These are phyloP conservation scores for Euphorbia pulcherrima DNA, from an alignment of 345 rosid genomes.

Conservation along the genomic window DNA sequence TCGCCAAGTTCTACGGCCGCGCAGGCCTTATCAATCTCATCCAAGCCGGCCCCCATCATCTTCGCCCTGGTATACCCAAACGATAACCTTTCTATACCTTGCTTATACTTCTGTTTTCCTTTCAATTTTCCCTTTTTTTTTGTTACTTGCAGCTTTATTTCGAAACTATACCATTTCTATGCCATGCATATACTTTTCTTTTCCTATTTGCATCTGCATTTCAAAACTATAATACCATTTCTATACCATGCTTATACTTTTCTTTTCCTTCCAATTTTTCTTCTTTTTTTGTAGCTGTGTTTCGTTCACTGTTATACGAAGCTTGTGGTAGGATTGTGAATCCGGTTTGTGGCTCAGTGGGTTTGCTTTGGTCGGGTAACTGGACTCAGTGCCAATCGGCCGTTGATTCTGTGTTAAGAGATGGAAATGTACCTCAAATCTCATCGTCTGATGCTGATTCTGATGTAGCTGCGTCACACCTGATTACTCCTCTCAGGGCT, in stretches of 20 bases:
- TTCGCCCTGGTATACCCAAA: constrained; percentile 30
- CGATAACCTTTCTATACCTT: too few species aligned
- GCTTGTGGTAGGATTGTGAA: constrained; percentile 30
- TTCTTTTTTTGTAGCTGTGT: constrained; percentile 15
- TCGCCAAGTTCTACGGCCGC: constrained; percentile 31
- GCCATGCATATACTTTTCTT: too few species aligned
- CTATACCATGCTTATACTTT: too few species aligned
- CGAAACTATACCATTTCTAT: too few species aligned
- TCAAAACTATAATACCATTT: too few species aligned
- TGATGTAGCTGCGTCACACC: constrained; percentile 21
- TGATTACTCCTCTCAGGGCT: constrained; percentile 32
- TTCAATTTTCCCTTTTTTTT: too few species aligned
- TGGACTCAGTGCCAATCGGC: constrained; percentile 28
- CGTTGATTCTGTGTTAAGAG: constrained; percentile 53
- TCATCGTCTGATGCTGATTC: constrained; percentile 23
- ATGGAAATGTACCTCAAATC: constrained; percentile 33
- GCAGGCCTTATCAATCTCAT: constrained; percentile 28
- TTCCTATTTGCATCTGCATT: too few species aligned
- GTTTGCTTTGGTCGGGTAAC: constrained; percentile 25
- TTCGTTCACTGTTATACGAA: constrained; percentile 22
- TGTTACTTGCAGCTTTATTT: too few species aligned
- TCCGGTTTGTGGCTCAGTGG: constrained; percentile 23
- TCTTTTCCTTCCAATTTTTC: not conserved
- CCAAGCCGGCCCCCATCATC: constrained; percentile 20
- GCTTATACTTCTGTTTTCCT: too few species aligned